Evolutionary conservation across 306 rosid genomes (phyloP), one percentile per base, ranked within the genome.

Genomic region (Acacia acuminata): DNA sequence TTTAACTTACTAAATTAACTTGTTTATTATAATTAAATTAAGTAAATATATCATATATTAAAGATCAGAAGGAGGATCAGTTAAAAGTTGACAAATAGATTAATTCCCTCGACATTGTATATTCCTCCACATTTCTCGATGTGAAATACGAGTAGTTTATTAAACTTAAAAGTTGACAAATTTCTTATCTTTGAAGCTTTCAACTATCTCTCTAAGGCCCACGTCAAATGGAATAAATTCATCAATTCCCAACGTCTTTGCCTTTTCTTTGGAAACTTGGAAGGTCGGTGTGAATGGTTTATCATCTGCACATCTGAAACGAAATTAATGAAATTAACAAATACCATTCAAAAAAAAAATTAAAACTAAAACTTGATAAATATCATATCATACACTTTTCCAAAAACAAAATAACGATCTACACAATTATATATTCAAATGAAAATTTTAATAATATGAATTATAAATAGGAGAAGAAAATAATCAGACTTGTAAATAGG

Each of bases 191-290:
- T 78, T 88, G 78, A 88, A 66, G 82, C 88, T 83, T 47, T 90
- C 94, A 56, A 90, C 87, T 27, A 87, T 88, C 51, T 90, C 92
- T 87, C 77, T 82, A 53, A 90, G 83, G 73, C 89, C 84, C 58
- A 81, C 74, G 12, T 82, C 87, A 10, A 87, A 19, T 14, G 92
- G 90, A 80, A 82, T 84, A 75, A 79, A 90, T 67, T 88, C 88
- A 79, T 87, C 87, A 77, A 88, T 80, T 38, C 94, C 94, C 80
- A 90, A 84, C 64, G 63, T 82, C 81, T 85, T 82, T 58, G 88
- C 86, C 85, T 82, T 90, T 75, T 84, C 94, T 78, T 83, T 84
- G 20, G 92, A 85, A 25, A 87, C 86, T 68, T 88, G 88, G 48
- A 70, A 87, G 22, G 72, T 78, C 10, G 89, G 87, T 71, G 51